Base-by-base conservation (phyloP, 768 basidiomycete genomes). In the Rhodotorula taiwanensis region DNA sequence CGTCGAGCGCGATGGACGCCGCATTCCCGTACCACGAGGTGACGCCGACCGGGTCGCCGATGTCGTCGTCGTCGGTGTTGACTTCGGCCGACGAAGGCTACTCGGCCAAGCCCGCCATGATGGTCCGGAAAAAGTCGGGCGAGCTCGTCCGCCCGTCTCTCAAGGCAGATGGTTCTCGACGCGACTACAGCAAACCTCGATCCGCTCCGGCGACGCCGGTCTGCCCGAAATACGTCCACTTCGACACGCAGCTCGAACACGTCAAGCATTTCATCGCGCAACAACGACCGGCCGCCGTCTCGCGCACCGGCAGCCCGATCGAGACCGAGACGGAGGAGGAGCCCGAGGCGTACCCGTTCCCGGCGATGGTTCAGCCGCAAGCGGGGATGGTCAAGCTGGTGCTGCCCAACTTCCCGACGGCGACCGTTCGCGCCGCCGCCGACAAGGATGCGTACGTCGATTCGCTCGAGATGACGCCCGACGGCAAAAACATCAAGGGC, bases 241-340 rank as follows among this genome's bases (percentile, higher is more conserved):
- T 99, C 65, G 89, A 94, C 77, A 75, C 85, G 9, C 83, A 92
- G 73, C 82, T 97, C 56, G 94, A 95, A 76, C 88, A 90, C 59
- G 88, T 98, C 66, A 93, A 93, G 76, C 81, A 93, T 51, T 98
- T 98, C 79, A 79, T 93, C 60, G 86, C 93, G 18, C 88, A 91
- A 77, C 94, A 98, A 76, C 91, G 91, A 74, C 94, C 94, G 9
- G 81, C 89, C 13, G 92, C 93, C 1, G 94, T 99, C 23, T 89
- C 86, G 18, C 83, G 94, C 50, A 86, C 89, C 69, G 91, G 90
- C 1, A 88, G 87, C 69, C 93, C 92, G 7, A 54, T 70, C 49
- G 73, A 72, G 51, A 87, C 85, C 7, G 87, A 84, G 60, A 77
- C 76, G 3, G 78, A 79, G 70, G 78, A 76, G 44, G 78, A 78